phyloP scores from a whole-genome alignment of 768 basidiomycete genomes.

The Kwoniella bestiolae region DNA sequence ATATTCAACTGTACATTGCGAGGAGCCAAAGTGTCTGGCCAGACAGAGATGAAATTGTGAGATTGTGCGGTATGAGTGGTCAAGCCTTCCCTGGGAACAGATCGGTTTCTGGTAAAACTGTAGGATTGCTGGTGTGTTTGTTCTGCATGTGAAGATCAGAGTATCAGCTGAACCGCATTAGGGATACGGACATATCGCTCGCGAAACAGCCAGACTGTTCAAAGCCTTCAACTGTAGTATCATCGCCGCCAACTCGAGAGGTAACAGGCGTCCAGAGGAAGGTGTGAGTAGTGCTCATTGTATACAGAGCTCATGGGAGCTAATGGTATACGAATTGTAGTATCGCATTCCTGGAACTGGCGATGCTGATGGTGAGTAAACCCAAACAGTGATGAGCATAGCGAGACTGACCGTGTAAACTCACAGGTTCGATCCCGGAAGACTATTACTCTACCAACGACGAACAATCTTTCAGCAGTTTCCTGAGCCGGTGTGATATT shows the following conservation, averaged over 20 bases:
- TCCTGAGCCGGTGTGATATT: constrained; percentile 42
- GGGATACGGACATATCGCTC: constrained; percentile 51
- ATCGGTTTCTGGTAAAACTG: constrained; percentile 44
- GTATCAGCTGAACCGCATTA: constrained; percentile 6
- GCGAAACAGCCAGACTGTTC: constrained; percentile 50
- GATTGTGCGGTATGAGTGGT: constrained; percentile 13
- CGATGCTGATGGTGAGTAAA: constrained; percentile 40
- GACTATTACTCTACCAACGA: constrained; percentile 42
- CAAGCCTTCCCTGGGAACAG: constrained; percentile 22
- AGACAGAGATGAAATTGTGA: constrained; percentile 21
- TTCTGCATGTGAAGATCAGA: not conserved
- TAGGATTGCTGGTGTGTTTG: constrained; percentile 48
- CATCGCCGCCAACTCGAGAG: constrained; percentile 53
- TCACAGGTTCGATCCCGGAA: constrained; percentile 40
- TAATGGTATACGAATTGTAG: constrained; percentile 23
- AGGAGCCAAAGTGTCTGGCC: constrained; percentile 23
- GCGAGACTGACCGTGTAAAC: not conserved
- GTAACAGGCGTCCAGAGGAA: constrained; percentile 36
- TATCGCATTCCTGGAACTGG: constrained; percentile 51
- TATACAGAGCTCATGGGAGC: not conserved
- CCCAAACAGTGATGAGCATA: not conserved
- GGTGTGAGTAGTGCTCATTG: constrained; percentile 43
- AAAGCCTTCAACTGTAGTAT: constrained; percentile 43
- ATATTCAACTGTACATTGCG: constrained; percentile 26
- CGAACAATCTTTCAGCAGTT: constrained; percentile 33